Evolutionary conservation across 192 early-diverging fungal species (phyloP), one percentile per base, ranked within the genome.

Genomic region (Backusella liffmaniae): DNA sequence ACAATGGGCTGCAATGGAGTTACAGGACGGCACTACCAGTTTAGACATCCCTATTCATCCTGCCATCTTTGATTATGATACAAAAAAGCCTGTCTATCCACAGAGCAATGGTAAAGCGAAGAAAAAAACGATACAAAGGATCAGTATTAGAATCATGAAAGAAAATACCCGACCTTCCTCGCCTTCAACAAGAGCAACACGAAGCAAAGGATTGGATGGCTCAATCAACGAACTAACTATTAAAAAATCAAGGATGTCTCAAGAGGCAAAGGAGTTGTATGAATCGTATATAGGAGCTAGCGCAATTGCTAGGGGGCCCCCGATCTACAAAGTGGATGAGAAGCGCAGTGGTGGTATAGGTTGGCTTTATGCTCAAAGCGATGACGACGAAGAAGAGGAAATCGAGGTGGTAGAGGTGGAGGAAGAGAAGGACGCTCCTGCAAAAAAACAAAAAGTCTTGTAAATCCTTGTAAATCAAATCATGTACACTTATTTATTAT

Each of bases 1-100:
- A 82, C 73, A 56, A 62, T 56, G 84, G 84, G 66, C 80, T 15
- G 9, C 32, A 15, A 72, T 46, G 70, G 12, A 49, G 67, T 32
- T 66, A 16, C n/a, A 13, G 21, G 23, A 34, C 5, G 42, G 65
- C 30, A 71, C 56, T 4, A 30, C 7, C 4, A n/a, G 44, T 13
- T 51, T 88, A n/a, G 76, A 83, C 36, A 59, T 84, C 2, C 72
- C 74, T 1, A 80, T 89, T 26, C 74, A 88, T 76, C 78, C 80
- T 15, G 84, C 87, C 35, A 87, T 91, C 9, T 86, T 90, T 30
- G 76, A 80, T 7, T 87, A 87, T 73, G 29, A 74, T 37, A 3
- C 10, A n/a, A 34, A 59, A 74, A 4, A 65, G 72, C 32, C 6
- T 30, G 30, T 39, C 70, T 18, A 39, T 39, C 34, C n/a, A 30